Percentiles rank a stretch among this genome's conserved stretches.
phyloP scores from a whole-genome alignment of 768 basidiomycete species.

The Paxillus rubicundulus region DNA sequence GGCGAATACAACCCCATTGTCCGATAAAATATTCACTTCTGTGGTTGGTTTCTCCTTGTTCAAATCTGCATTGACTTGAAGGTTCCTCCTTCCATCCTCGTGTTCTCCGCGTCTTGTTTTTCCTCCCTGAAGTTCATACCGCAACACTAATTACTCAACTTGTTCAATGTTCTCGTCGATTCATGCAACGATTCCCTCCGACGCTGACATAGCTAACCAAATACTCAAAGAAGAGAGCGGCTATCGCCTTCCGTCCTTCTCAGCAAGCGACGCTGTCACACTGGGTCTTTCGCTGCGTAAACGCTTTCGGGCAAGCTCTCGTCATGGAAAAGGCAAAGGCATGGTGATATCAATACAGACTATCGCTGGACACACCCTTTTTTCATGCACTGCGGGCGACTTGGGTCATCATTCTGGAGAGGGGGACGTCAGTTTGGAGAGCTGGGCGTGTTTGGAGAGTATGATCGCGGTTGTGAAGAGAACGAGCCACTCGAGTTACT shows the following conservation, averaged over 20 bases:
- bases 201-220: slow-evolving; percentile 71
- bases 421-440: slow-evolving; percentile 77
- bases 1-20: too few species aligned
- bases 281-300: slow-evolving; percentile 78
- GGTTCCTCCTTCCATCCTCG: neutral
- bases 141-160: neutral
- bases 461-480: slow-evolving; percentile 77
- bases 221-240: slow-evolving; percentile 65
- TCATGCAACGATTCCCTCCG: slow-evolving; percentile 60
- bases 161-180: slow-evolving; percentile 60
- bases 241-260: slow-evolving; percentile 73
- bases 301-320: slow-evolving; percentile 70
- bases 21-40: too few species aligned
- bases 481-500: slow-evolving; percentile 82
- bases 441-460: slow-evolving; percentile 74
- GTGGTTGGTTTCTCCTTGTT: too few species aligned
- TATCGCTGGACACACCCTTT: slow-evolving; percentile 74
- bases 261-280: slow-evolving; percentile 76
- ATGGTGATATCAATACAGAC: slow-evolving; percentile 79
- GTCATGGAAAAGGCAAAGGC: slow-evolving; percentile 76
- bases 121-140: neutral
- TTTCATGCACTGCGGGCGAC: slow-evolving; percentile 83
- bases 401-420: slow-evolving; percentile 62
- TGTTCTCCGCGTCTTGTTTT: neutral
- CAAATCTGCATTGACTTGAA: too few species aligned